Evolutionary conservation across 2,329 filamentous ascomycete species (phyloP).

Genomic region (Clonostachys sp.): DNA sequence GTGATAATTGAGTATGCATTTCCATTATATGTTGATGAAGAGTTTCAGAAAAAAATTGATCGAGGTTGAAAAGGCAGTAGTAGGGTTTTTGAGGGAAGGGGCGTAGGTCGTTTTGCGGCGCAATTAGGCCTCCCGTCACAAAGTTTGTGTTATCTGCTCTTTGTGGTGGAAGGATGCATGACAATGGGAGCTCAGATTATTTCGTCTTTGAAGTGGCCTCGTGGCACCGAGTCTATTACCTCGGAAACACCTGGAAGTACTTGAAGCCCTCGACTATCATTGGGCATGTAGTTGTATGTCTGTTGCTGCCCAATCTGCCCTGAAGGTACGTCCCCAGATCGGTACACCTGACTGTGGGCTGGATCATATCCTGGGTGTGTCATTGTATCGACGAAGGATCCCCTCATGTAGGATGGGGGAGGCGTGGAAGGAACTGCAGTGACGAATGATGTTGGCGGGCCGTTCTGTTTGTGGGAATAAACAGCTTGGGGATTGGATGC

Average conservation of each 20-base stretch:
- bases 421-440: slow-evolving; percentile 21
- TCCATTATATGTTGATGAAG: too few relatives aligned
- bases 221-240: slow-evolving; percentile 19
- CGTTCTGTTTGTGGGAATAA: slow-evolving; percentile 39
- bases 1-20: too few relatives aligned
- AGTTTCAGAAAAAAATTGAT: too few relatives aligned
- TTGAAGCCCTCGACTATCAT: slow-evolving; percentile 21
- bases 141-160: too few relatives aligned
- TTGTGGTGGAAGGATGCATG: neutral
- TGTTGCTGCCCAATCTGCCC: slow-evolving; percentile 15
- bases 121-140: too few relatives aligned
- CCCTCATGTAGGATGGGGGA: slow-evolving; percentile 1
- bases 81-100: too few relatives aligned
- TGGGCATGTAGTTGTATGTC: slow-evolving; percentile 26
- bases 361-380: slow-evolving; percentile 23
- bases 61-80: too few relatives aligned
- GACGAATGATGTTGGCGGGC: slow-evolving; percentile 21
- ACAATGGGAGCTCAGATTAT: neutral
- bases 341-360: slow-evolving; percentile 22
- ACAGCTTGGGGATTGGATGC: slow-evolving; percentile 33
- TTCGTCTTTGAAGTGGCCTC: slow-evolving; percentile 12
- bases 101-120: too few relatives aligned
- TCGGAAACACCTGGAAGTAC: slow-evolving; percentile 8
- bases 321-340: slow-evolving; percentile 20
- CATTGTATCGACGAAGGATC: slow-evolving; percentile 24